Conservation (phyloP, 495 filamentous ascomycete species). For the Aspergillus homomorphus region DNA sequence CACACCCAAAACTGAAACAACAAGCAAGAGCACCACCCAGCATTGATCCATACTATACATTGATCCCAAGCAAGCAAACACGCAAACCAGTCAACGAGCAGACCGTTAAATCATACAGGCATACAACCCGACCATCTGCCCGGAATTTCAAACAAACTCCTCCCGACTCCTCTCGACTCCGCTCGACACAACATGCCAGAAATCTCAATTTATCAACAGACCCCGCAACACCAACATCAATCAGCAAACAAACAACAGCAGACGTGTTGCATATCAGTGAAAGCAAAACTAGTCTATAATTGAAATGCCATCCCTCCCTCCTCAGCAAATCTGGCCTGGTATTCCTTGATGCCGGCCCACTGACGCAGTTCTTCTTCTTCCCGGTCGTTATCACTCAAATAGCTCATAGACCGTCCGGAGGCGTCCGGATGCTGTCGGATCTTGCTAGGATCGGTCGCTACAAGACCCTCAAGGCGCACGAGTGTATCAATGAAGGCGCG, state of each 20-base stretch:
- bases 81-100: not conserved
- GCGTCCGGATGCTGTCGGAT: conserved; percentile 23
- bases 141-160: not conserved
- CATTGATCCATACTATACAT: too few species aligned
- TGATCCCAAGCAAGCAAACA: not conserved
- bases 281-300: not conserved
- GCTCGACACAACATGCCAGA: not conserved
- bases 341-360: conserved; percentile 73
- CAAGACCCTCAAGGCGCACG: conserved; percentile 59
- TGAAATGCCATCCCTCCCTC: conserved; percentile 45
- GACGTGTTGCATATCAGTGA: not conserved
- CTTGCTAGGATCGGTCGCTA: conserved; percentile 3
- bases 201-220: not conserved
- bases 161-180: not conserved
- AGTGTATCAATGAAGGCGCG: conserved; percentile 66
- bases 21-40: too few species aligned
- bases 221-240: not conserved
- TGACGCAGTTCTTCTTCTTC: conserved; percentile 69
- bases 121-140: not conserved
- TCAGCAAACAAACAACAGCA: not conserved
- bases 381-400: conserved; percentile 49
- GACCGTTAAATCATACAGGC: not conserved
- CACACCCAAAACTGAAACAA: too few species aligned
- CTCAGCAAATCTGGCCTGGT: conserved; percentile 68
- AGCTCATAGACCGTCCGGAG: conserved; percentile 40